phyloP scores from a whole-genome alignment of 139 green algal genomes.

The Coccomyxa sp. region DNA sequence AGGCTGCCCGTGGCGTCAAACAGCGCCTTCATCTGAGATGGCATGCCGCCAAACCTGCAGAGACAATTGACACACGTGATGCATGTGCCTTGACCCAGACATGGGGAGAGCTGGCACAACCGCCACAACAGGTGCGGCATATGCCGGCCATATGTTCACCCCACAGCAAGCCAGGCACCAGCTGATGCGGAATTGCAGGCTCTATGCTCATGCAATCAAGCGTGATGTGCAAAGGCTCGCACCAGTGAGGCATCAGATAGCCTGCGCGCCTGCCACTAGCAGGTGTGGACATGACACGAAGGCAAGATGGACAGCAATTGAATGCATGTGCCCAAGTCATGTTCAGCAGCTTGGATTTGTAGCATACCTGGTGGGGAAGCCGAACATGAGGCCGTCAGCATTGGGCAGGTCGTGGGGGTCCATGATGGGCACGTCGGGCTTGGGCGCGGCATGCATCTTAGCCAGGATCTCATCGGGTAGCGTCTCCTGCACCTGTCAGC shows the following conservation, averaged over 20 bases:
- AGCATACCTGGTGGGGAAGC: conserved; percentile 69
- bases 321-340: no score
- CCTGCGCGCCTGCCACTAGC: no score
- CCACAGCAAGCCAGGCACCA: no score
- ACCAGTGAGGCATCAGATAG: no score
- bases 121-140: not conserved
- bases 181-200: no score
- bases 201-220: no score
- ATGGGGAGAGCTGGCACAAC: not conserved
- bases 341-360: no score
- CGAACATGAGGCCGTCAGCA: conserved; percentile 75
- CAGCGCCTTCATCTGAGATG: conserved; percentile 56
- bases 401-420: conserved; percentile 38
- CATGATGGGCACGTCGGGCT: conserved; percentile 57
- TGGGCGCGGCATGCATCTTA: conserved; percentile 76
- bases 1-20: conserved; percentile 68
- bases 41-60: conserved; percentile 22
- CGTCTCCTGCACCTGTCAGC: conserved; percentile 64
- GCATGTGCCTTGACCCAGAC: not conserved
- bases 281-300: no score
- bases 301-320: no score
- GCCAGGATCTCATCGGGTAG: conserved; percentile 56
- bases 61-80: not conserved
- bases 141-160: no score
- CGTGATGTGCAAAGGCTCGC: no score